A percentile compares a stretch with the other conserved stretches of the same genome.
Conservation (phyloP, 2,329 filamentous ascomycete genomes). For the Microdochium nivale region DNA sequence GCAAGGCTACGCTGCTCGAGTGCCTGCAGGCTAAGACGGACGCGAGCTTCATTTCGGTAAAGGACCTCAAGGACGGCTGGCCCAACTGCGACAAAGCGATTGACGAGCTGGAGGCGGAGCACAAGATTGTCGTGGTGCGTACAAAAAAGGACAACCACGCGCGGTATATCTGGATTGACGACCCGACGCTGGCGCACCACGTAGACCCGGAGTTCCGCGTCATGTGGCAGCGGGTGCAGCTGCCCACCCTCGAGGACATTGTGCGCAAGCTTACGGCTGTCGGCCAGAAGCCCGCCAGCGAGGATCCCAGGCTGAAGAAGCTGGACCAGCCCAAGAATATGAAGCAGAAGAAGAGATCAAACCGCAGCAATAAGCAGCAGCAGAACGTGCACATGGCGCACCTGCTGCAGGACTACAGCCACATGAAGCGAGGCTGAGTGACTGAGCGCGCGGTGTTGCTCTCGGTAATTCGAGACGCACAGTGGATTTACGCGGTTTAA, state of each 20-base stretch:
- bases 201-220: conserved; percentile 77
- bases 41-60: conserved; percentile 72
- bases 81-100: conserved; percentile 73
- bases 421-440: conserved; percentile 21
- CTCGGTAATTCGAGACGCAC: no score
- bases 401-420: conserved; percentile 65
- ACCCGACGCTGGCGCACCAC: conserved; percentile 63
- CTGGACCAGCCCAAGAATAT: conserved; percentile 52
- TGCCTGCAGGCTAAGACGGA: conserved; percentile 77
- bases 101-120: conserved; percentile 65
- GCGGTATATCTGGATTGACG: conserved; percentile 82
- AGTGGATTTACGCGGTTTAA: no score
- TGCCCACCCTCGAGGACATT: conserved; percentile 70
- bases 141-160: conserved; percentile 89
- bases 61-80: conserved; percentile 95
- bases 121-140: conserved; percentile 75
- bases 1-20: conserved; percentile 66
- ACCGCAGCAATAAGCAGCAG: conserved; percentile 65
- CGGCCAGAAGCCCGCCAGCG: conserved; percentile 76
- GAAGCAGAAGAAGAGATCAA: conserved; percentile 62
- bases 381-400: conserved; percentile 84
- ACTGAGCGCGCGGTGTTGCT: no score
- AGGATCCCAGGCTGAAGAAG: conserved; percentile 58
- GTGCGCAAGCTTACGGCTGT: conserved; percentile 68
- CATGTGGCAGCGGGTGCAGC: conserved; percentile 73